Conservation (phyloP, 768 basidiomycete species). For the Agrocybe chaxingu region DNA sequence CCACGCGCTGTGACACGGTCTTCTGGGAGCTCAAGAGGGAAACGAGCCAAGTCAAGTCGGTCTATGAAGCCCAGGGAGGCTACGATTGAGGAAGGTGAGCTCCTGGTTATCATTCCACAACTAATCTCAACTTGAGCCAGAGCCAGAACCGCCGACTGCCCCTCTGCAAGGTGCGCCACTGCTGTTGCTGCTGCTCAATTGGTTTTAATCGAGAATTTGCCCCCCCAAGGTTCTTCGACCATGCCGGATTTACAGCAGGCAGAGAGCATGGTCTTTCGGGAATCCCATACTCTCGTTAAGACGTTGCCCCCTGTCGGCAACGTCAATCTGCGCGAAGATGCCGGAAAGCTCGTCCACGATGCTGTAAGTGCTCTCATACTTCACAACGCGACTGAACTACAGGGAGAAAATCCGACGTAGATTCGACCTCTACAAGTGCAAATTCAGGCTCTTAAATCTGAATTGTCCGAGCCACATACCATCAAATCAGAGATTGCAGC, state of each 20-base stretch:
- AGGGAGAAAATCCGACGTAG: conserved; percentile 21
- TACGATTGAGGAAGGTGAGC: conserved; percentile 59
- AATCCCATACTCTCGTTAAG: too few relatives aligned
- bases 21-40: conserved; percentile 44
- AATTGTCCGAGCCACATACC: conserved; percentile 18
- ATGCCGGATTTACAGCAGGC: too few relatives aligned
- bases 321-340: too few relatives aligned
- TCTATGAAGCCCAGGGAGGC: conserved; percentile 48
- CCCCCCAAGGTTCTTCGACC: neutral
- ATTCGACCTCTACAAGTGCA: conserved; percentile 49
- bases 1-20: conserved; percentile 65
- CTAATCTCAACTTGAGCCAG: conserved; percentile 12
- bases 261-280: too few relatives aligned
- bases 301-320: too few relatives aligned
- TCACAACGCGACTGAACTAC: too few relatives aligned
- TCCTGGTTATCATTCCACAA: neutral
- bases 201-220: neutral
- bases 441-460: conserved; percentile 12
- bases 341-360: too few relatives aligned
- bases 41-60: conserved; percentile 48
- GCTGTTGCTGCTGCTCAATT: neutral
- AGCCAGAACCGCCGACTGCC: conserved; percentile 17
- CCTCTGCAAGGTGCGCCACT: conserved; percentile 8
- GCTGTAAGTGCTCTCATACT: too few relatives aligned
- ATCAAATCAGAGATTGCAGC: conserved; percentile 21